Evolutionary conservation across 495 filamentous ascomycete genomes (phyloP).

Genomic region (Penicillium desertorum): DNA sequence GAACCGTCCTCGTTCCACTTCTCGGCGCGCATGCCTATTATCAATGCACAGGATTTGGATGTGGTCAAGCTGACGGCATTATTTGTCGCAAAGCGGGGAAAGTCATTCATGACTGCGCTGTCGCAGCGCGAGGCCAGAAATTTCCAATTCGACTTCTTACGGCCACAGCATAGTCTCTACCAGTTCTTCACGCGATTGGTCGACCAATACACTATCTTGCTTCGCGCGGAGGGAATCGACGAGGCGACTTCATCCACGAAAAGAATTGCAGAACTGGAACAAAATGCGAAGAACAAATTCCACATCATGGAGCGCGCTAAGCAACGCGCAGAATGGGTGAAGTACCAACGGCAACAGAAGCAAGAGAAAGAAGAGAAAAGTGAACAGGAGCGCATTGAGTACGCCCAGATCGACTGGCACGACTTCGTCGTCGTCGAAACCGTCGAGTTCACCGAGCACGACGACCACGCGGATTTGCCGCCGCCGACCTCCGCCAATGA

Average conservation of each 20-base stretch:
- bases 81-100: constrained; percentile 87
- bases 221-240: constrained; percentile 64
- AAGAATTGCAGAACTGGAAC: constrained; percentile 69
- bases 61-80: constrained; percentile 86
- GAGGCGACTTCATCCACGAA: constrained; percentile 67
- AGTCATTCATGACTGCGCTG: constrained; percentile 83
- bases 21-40: constrained; percentile 95
- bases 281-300: constrained; percentile 76
- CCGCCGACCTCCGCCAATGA: constrained; percentile 86
- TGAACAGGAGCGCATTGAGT: constrained; percentile 79
- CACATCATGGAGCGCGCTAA: constrained; percentile 77
- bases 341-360: constrained; percentile 81
- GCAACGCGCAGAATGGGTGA: constrained; percentile 81
- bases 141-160: constrained; percentile 94
- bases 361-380: constrained; percentile 84
- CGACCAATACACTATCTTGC: constrained; percentile 88
- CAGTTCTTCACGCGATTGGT: constrained; percentile 90
- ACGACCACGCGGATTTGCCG: constrained; percentile 83
- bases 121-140: constrained; percentile 86
- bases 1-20: constrained; percentile 91
- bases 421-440: constrained; percentile 97
- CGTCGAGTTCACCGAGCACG: constrained; percentile 85
- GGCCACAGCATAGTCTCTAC: constrained; percentile 92
- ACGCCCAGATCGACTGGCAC: constrained; percentile 95
- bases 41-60: constrained; percentile 92